A percentile compares a stretch with the other conserved stretches of the same genome.
Evolutionary conservation across 306 rosid species (phyloP).

Genomic region (Vigna unguiculata): DNA sequence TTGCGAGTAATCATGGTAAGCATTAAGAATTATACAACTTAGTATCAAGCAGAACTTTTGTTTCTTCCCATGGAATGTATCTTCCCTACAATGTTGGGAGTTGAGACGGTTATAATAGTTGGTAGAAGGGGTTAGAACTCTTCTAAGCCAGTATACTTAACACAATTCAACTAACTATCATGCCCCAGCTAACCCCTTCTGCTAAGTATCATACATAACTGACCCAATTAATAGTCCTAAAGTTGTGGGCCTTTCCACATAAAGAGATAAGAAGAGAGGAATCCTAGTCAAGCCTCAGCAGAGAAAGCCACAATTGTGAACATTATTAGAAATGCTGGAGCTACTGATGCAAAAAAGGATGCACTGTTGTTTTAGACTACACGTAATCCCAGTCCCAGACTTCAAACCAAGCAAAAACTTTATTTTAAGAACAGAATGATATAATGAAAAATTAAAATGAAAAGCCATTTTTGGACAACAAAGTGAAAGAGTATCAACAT

Average conservation of each 20-base stretch:
- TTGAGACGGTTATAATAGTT: background rate
- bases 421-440: background rate
- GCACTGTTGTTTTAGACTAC: constrained; percentile 2
- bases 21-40: constrained; percentile 12
- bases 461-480: background rate
- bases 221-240: background rate
- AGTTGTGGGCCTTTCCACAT: background rate
- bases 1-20: background rate
- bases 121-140: background rate
- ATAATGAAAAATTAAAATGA: background rate
- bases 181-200: background rate
- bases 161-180: background rate
- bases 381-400: constrained; percentile 9
- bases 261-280: background rate
- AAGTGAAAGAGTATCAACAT: background rate
- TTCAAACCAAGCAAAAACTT: background rate
- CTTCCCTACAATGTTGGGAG: background rate
- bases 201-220: background rate
- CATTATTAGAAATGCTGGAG: constrained; percentile 10
- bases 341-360: background rate
- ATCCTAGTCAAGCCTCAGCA: constrained; percentile 14
- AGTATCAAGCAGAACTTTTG: constrained; percentile 4
- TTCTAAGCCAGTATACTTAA: background rate
- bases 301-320: background rate
- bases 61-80: background rate